Percentiles rank a stretch among this genome's conserved stretches.
These are phyloP conservation scores for Sistotremastrum suecicum DNA, from an alignment of 768 basidiomycete species.

Conservation along the genomic window DNA sequence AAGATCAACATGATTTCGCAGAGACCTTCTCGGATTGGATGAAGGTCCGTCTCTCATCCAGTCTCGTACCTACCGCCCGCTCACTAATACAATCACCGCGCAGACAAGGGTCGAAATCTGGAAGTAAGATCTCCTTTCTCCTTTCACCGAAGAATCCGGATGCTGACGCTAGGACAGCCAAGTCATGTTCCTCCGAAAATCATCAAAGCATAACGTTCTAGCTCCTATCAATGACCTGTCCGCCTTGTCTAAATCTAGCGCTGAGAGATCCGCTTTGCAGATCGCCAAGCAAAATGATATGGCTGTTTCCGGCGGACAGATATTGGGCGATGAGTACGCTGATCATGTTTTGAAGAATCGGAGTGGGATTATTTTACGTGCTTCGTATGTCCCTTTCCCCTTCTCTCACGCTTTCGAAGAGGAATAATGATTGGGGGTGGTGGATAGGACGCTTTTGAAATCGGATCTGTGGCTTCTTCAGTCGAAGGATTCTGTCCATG, in stretches of 20 bases:
- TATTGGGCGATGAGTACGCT: constrained; percentile 91
- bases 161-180: constrained; percentile 34
- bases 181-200: constrained; percentile 72
- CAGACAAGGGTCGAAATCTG: constrained; percentile 79
- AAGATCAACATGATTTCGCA: constrained; percentile 41
- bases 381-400: constrained; percentile 24
- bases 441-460: constrained; percentile 64
- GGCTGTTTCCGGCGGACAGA: constrained; percentile 65
- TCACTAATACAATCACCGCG: background rate
- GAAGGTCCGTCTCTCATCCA: constrained; percentile 31
- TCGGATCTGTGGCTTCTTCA: constrained; percentile 84
- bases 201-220: constrained; percentile 78
- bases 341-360: constrained; percentile 83
- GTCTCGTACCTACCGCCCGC: background rate
- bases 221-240: constrained; percentile 84
- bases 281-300: constrained; percentile 63
- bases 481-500: constrained; percentile 47
- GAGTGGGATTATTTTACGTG: constrained; percentile 84
- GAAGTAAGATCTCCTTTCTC: constrained; percentile 47
- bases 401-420: constrained; percentile 1
- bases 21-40: constrained; percentile 81
- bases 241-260: constrained; percentile 55
- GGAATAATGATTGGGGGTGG: too few species aligned
- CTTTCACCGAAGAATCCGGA: background rate
- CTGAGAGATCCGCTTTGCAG: constrained; percentile 39